phyloP scores from a whole-genome alignment of 768 basidiomycete genomes.

The Amanita pallidorosea region DNA sequence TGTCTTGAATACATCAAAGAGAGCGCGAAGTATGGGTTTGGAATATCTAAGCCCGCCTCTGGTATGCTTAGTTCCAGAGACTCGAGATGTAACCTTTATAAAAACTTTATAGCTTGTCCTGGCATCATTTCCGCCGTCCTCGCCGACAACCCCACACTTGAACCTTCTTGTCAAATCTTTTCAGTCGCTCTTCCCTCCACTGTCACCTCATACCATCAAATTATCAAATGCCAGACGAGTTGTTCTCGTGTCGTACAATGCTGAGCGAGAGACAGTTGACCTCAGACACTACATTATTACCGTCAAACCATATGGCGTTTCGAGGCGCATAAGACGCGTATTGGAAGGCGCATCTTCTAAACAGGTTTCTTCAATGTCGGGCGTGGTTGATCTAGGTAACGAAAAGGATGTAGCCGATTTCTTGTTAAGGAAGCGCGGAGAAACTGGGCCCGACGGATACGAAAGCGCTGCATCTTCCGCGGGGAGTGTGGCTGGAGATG shows the following conservation, averaged over 20 bases:
- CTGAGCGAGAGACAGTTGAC: conserved; percentile 78
- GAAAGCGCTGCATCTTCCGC: conserved; percentile 76
- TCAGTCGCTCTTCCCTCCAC: conserved; percentile 92
- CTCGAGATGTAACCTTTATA: not conserved
- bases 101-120: conserved; percentile 64
- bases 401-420: conserved; percentile 97
- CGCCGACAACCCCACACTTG: conserved; percentile 69
- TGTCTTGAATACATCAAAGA: conserved; percentile 51
- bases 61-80: conserved; percentile 32
- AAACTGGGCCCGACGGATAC: conserved; percentile 56
- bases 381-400: conserved; percentile 70
- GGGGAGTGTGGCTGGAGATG: conserved; percentile 78
- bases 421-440: conserved; percentile 61
- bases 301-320: conserved; percentile 90
- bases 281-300: conserved; percentile 93
- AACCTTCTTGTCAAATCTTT: conserved; percentile 92
- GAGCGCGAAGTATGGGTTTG: conserved; percentile 67
- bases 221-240: conserved; percentile 89
- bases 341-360: conserved; percentile 47
- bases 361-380: conserved; percentile 19
- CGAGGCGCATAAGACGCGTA: conserved; percentile 80
- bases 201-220: conserved; percentile 68
- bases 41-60: conserved; percentile 91
- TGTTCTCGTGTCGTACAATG: conserved; percentile 86
- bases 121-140: conserved; percentile 72